Evolutionary conservation across 164 flowering plant genomes (phyloP).

Genomic region (Berberis vulgaris): DNA sequence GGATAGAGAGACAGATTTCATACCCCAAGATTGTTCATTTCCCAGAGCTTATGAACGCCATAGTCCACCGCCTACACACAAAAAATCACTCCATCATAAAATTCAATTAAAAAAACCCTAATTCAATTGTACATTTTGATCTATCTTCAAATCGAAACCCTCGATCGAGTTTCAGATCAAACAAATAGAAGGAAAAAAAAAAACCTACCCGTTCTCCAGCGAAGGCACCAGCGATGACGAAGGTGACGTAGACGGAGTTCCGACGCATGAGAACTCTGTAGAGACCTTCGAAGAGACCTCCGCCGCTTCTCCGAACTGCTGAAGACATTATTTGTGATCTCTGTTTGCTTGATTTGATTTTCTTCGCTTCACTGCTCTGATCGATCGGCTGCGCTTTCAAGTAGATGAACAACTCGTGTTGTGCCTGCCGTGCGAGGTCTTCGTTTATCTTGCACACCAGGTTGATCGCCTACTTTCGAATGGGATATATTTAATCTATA

Average conservation of each 20-base stretch:
- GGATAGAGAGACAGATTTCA: no score
- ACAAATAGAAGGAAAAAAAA: background rate
- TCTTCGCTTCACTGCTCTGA: no score
- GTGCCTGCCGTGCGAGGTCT: no score
- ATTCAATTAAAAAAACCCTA: background rate
- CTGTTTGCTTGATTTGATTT: no score
- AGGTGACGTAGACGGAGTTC: constrained; percentile 72
- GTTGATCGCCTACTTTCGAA: no score
- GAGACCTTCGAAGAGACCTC: constrained; percentile 46
- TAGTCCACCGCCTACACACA: constrained; percentile 17
- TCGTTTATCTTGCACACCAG: no score
- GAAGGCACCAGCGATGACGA: constrained; percentile 75
- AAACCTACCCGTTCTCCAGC: constrained; percentile 59
- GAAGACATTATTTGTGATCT: background rate
- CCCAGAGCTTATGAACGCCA: constrained; percentile 22
- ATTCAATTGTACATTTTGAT: background rate
- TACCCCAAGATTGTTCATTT: constrained; percentile 20
- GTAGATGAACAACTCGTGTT: no score
- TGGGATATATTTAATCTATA: no score
- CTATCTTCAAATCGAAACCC: background rate
- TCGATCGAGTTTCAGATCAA: no score
- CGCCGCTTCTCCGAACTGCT: constrained; percentile 10
- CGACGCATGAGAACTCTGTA: constrained; percentile 73
- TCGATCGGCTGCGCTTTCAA: no score
- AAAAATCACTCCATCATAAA: background rate